Percentiles rank a stretch among this genome's conserved stretches.
Evolutionary conservation across 768 basidiomycete genomes (phyloP).

Genomic region (Cytidiella melzeri): DNA sequence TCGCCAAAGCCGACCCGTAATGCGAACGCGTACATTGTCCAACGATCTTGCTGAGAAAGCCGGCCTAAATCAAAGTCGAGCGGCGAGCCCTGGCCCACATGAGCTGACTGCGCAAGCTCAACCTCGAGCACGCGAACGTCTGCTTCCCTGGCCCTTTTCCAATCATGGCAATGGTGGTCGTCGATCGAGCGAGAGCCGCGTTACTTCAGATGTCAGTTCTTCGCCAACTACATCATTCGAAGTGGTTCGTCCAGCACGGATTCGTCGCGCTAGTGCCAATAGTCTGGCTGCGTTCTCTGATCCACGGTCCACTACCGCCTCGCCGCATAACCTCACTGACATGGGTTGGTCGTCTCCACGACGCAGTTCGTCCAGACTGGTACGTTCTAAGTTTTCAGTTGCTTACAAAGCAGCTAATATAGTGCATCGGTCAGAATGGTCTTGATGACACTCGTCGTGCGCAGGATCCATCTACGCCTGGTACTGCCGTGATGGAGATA

Average conservation of each 20-base stretch:
- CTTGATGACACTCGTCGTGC: constrained; percentile 55
- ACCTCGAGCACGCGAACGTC: constrained; percentile 30
- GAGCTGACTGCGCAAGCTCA: constrained; percentile 16
- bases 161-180: constrained; percentile 28
- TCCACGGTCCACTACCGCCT: constrained; percentile 35
- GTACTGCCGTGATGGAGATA: constrained; percentile 39
- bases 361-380: constrained; percentile 64
- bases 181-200: constrained; percentile 34
- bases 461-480: constrained; percentile 40
- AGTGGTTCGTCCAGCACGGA: constrained; percentile 42
- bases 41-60: constrained; percentile 37
- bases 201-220: constrained; percentile 15
- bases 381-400: constrained; percentile 33
- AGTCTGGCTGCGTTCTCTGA: constrained; percentile 33
- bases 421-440: constrained; percentile 48
- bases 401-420: constrained; percentile 3
- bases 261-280: constrained; percentile 45
- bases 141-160: constrained; percentile 26
- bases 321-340: constrained; percentile 57
- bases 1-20: background rate
- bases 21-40: constrained; percentile 29
- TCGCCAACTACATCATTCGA: constrained; percentile 39
- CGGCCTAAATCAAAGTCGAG: constrained; percentile 19
- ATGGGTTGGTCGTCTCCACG: constrained; percentile 75
- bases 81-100: constrained; percentile 24